A percentile compares a stretch with the other conserved stretches of the same genome.
phyloP scores from a whole-genome alignment of 1,284 basidiomycete species.

The Exobasidium rhododendri region DNA sequence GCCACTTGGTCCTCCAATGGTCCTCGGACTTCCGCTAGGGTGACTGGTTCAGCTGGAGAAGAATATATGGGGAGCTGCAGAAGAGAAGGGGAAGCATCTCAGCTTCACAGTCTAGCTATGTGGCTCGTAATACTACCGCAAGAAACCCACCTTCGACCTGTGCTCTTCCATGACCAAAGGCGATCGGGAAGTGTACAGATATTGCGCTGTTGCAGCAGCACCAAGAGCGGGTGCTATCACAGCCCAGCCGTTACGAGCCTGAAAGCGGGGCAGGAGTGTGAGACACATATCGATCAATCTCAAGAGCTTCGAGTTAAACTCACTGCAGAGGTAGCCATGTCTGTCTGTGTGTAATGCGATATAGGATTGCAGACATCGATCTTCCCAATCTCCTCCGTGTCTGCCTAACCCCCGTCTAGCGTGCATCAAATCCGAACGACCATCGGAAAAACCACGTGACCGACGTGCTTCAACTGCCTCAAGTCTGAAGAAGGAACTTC shows the following conservation, averaged over 20 bases:
- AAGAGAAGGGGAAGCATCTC: background rate
- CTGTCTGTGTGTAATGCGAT: background rate
- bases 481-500: too few species aligned
- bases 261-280: background rate
- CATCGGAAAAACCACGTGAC: background rate
- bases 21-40: constrained; percentile 14
- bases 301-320: background rate
- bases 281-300: background rate
- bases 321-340: background rate
- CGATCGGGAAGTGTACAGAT: background rate
- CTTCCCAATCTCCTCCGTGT: background rate
- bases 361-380: background rate
- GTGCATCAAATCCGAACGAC: background rate
- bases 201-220: background rate
- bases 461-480: background rate
- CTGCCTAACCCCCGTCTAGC: too few species aligned
- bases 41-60: constrained; percentile 13
- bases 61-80: constrained; percentile 18
- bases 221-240: background rate
- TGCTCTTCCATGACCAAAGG: background rate
- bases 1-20: constrained; percentile 19
- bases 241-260: background rate
- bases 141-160: background rate
- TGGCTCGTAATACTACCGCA: too few species aligned
- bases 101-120: background rate